phyloP scores from a whole-genome alignment of 2,329 filamentous ascomycete species.

The Zymoseptoria crescenta region DNA sequence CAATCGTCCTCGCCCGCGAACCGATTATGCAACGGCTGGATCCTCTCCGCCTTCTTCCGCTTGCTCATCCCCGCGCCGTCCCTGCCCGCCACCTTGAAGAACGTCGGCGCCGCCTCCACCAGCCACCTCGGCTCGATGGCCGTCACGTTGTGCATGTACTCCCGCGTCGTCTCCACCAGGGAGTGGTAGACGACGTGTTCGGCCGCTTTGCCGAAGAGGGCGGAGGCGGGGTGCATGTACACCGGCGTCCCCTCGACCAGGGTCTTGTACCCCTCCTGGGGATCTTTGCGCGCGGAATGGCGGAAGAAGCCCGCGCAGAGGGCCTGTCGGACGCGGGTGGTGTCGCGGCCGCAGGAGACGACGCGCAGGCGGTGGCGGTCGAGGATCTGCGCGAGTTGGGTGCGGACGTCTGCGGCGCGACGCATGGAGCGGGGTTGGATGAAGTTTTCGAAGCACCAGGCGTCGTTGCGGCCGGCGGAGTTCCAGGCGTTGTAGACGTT shows the following conservation, averaged over 20 bases:
- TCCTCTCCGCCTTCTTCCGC: constrained; percentile 31
- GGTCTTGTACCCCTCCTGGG: constrained; percentile 84
- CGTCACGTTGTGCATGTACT: constrained; percentile 93
- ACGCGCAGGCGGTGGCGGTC: constrained; percentile 82
- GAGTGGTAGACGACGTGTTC: constrained; percentile 99
- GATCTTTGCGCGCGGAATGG: constrained; percentile 95
- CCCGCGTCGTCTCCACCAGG: constrained; percentile 95
- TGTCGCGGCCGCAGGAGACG: constrained; percentile 50
- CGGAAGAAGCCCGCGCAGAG: constrained; percentile 97
- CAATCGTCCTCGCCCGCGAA: constrained; percentile 91
- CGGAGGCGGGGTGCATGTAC: constrained; percentile 85
- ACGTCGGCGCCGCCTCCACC: constrained; percentile 83
- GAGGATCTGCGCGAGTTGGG: constrained; percentile 93
- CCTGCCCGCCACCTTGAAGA: constrained; percentile 79
- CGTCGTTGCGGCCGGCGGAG: constrained; percentile 66
- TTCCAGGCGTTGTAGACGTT: constrained; percentile 99
- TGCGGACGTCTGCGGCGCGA: constrained; percentile 87
- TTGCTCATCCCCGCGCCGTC: constrained; percentile 70
- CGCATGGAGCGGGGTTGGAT: constrained; percentile 80
- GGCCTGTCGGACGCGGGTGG: constrained; percentile 87
- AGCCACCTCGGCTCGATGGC: constrained; percentile 91
- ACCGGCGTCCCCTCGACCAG: constrained; percentile 96
- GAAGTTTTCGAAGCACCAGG: constrained; percentile 97
- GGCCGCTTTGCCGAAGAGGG: constrained; percentile 69
- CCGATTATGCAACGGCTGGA: constrained; percentile 84